Conservation (phyloP, 2,329 filamentous ascomycete genomes). For the Rhynchosporium graminicola region DNA sequence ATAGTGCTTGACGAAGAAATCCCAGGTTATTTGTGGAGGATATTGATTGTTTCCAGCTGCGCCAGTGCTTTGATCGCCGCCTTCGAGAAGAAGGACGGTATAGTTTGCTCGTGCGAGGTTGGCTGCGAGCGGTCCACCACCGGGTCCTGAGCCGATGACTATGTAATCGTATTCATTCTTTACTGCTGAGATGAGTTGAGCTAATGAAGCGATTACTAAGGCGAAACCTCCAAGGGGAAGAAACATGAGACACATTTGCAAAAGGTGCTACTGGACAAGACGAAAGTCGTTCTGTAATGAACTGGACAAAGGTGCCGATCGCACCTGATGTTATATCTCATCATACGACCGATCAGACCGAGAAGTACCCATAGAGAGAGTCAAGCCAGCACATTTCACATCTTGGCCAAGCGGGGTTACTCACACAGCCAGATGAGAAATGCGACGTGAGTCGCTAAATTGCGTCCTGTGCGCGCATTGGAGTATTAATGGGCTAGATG, state of each 20-base stretch:
- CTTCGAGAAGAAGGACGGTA: constrained; percentile 54
- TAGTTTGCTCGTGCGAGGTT: constrained; percentile 52
- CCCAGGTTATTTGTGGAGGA: constrained; percentile 43
- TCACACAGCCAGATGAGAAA: not conserved
- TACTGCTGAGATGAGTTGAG: not conserved
- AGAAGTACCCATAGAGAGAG: too few species aligned
- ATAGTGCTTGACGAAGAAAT: constrained; percentile 57
- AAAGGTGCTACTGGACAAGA: not conserved
- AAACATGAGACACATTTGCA: not conserved
- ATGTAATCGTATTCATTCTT: constrained; percentile 50
- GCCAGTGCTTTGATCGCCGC: constrained; percentile 49
- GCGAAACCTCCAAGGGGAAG: not conserved
- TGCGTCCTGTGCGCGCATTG: too few species aligned
- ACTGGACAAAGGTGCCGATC: not conserved
- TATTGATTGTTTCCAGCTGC: not conserved
- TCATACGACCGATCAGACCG: too few species aligned
- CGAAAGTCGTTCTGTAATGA: not conserved
- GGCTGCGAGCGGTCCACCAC: constrained; percentile 51
- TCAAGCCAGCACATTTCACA: not conserved
- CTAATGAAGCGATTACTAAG: not conserved
- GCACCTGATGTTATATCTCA: not conserved
- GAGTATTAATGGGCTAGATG: too few species aligned
- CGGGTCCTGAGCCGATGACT: constrained; percentile 54
- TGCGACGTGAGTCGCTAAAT: not conserved
- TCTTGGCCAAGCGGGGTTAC: not conserved